phyloP scores from a whole-genome alignment of 768 basidiomycete species.

The Boletus rex-veris region DNA sequence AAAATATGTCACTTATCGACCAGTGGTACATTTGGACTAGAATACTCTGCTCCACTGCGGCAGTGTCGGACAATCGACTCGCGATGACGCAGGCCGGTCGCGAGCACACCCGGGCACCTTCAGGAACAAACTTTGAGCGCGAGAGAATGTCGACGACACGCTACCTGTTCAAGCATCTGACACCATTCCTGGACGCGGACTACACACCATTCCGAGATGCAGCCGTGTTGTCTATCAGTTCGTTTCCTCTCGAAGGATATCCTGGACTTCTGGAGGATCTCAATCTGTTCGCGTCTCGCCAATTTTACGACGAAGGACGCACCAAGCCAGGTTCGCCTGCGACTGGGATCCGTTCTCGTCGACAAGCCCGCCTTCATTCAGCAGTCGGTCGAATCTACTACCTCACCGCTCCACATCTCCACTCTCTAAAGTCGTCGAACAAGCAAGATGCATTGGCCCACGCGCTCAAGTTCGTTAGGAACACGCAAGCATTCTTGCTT shows the following conservation, averaged over 20 bases:
- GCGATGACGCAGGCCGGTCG: conserved; percentile 51
- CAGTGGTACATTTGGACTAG: conserved; percentile 88
- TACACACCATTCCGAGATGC: conserved; percentile 80
- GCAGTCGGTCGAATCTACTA: conserved; percentile 88
- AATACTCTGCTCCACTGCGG: conserved; percentile 78
- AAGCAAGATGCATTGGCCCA: conserved; percentile 72
- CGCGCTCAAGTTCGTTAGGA: conserved; percentile 82
- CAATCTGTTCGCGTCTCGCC: conserved; percentile 71
- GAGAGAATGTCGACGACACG: conserved; percentile 80
- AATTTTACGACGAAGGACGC: conserved; percentile 71
- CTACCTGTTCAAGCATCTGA: conserved; percentile 79
- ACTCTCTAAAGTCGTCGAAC: conserved; percentile 62
- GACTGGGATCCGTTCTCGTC: conserved; percentile 54
- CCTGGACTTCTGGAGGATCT: conserved; percentile 82
- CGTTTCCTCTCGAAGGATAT: conserved; percentile 74
- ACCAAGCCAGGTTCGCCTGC: conserved; percentile 45
- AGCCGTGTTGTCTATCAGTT: conserved; percentile 85
- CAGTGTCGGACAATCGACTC: conserved; percentile 59
- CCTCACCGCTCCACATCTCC: conserved; percentile 74
- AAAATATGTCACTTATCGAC: conserved; percentile 57
- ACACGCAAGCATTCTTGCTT: conserved; percentile 75
- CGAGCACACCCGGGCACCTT: conserved; percentile 67
- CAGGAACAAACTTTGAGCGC: conserved; percentile 72
- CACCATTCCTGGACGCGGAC: conserved; percentile 86
- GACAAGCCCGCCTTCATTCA: conserved; percentile 77